Conservation (phyloP, 2,329 filamentous ascomycete species). For the Fusarium poae region DNA sequence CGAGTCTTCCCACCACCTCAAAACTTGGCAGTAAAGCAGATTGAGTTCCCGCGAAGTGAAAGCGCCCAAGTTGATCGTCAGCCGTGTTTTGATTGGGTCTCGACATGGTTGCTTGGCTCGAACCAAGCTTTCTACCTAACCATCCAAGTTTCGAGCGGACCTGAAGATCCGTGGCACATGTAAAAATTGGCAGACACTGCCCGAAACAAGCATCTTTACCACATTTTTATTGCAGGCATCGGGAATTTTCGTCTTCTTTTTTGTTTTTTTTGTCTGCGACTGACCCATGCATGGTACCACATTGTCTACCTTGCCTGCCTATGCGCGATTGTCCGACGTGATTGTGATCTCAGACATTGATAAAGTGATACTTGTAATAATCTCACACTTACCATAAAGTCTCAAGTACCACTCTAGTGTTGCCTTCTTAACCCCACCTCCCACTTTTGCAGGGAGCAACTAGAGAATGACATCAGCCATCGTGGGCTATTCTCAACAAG, state of each 20-base stretch:
- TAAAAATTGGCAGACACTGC: slow-evolving; percentile 14
- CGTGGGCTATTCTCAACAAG: slow-evolving; percentile 39
- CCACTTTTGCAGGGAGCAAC: slow-evolving; percentile 37
- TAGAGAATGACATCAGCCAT: slow-evolving; percentile 49
- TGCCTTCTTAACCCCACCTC: slow-evolving; percentile 16
- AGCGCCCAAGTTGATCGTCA: background rate
- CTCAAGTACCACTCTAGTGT: slow-evolving; percentile 26
- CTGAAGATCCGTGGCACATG: slow-evolving; percentile 37
- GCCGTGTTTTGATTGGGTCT: slow-evolving; percentile 26
- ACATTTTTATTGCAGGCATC: slow-evolving; percentile 6
- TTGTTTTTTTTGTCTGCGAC: slow-evolving; percentile 3
- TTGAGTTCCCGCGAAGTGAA: slow-evolving; percentile 6
- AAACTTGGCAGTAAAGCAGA: slow-evolving; percentile 11
- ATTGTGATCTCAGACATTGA: slow-evolving; percentile 9
- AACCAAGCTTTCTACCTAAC: slow-evolving; percentile 24
- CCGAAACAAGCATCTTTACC: slow-evolving; percentile 2
- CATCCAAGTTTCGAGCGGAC: slow-evolving; percentile 32
- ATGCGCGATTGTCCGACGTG: slow-evolving; percentile 27
- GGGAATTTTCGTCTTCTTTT: slow-evolving; percentile 17
- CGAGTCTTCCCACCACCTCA: background rate
- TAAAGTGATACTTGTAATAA: slow-evolving; percentile 26
- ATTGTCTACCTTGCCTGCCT: background rate
- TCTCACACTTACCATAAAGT: background rate
- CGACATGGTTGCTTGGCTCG: slow-evolving; percentile 3
- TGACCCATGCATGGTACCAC: background rate